Evolutionary conservation across 768 basidiomycete genomes (phyloP), one percentile per base, ranked within the genome.

Genomic region (Naganishia vishniacii): DNA sequence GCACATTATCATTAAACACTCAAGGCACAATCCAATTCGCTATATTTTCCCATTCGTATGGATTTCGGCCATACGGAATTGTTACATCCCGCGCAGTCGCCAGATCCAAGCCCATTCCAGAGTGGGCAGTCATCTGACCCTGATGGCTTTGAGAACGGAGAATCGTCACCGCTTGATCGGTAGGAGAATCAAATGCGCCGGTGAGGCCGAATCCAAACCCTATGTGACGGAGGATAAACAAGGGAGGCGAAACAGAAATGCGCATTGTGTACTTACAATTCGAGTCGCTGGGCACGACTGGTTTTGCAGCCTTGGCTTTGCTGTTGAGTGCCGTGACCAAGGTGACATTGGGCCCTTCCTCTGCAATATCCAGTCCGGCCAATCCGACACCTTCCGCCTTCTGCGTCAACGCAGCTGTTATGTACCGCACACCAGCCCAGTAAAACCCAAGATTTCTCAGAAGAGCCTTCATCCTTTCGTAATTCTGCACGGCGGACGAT

Each of bases 201-300:
- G 67, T 66, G 48, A 68, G 61, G 42, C 67, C 64, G 46, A 68
- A 51, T 4, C 67, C 67, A 31, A 66, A 44, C 47, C 65, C 67
- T 68, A n/a, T n/a, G n/a, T n/a, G n/a, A n/a, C n/a, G n/a, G n/a
- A n/a, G n/a, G n/a, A n/a, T n/a, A n/a, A n/a, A n/a, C n/a, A n/a
- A n/a, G n/a, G n/a, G n/a, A n/a, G n/a, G n/a, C n/a, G n/a, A n/a
- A n/a, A n/a, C n/a, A n/a, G n/a, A n/a, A n/a, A n/a, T n/a, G n/a
- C n/a, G n/a, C n/a, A n/a, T n/a, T n/a, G n/a, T n/a, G 26, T 29
- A 32, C 59, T 46, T 26, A 32, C 40, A 61, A 48, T 48, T 47
- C 20, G 46, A 46, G 60, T 61, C 42, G 29, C n/a, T 58, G 11
- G 61, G 45, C 44, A 61, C 45, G 15, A 40, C 61, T 41, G 29